These are phyloP conservation scores for Ceriops zippeliana DNA, from an alignment of 345 rosid species.

Conservation along the genomic window DNA sequence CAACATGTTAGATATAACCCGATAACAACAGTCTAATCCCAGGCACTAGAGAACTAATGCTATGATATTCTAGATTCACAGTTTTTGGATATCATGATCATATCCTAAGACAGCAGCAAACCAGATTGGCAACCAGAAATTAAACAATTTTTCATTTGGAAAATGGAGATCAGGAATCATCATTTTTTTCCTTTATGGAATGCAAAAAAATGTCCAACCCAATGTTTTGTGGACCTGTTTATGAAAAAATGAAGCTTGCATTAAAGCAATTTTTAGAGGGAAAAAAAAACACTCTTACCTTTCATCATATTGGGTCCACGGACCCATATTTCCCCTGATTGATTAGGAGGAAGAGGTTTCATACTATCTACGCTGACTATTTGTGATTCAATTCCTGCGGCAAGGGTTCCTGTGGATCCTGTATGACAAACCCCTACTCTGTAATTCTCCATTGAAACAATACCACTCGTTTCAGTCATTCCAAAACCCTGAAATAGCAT, in stretches of 20 bases:
- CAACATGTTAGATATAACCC: no score
- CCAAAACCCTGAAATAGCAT: conserved; percentile 70
- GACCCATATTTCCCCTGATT: conserved; percentile 78
- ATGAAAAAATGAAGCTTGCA: not conserved
- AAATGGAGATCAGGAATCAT: not conserved
- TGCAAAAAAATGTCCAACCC: not conserved
- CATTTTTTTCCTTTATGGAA: not conserved
- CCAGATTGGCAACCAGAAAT: no score
- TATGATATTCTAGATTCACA: no score
- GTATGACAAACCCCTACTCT: conserved; percentile 39
- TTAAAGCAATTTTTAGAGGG: not conserved
- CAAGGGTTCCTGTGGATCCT: conserved; percentile 75
- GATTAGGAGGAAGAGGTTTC: conserved; percentile 75
- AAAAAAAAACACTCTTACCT: conserved; percentile 38
- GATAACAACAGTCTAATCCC: no score
- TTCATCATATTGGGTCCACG: conserved; percentile 91
- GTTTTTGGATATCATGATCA: no score
- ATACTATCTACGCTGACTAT: conserved; percentile 54
- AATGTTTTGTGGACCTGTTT: not conserved
- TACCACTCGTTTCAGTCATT: conserved; percentile 81
- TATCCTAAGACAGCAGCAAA: no score
- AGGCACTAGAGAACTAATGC: no score
- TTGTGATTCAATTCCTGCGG: conserved; percentile 68
- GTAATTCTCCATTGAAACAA: conserved; percentile 57
- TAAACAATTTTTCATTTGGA: not conserved